Percentiles rank a stretch among this genome's conserved stretches.
phyloP scores from a whole-genome alignment of 2,329 filamentous ascomycete genomes.

The Nigrospora sphaerica region DNA sequence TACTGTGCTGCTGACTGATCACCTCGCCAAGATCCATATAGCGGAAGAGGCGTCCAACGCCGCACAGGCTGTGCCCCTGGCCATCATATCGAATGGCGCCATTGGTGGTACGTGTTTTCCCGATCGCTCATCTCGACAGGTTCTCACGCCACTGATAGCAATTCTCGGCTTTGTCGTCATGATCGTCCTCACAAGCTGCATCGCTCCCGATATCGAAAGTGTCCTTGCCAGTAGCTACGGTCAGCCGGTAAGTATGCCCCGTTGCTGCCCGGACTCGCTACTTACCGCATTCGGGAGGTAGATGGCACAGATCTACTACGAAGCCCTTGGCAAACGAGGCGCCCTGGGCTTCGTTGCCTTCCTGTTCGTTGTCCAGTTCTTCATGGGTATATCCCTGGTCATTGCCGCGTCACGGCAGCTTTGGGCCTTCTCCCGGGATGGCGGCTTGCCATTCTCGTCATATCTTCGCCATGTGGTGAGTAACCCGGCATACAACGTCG shows the following conservation, averaged over 20 bases:
- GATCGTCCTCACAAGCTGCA: background rate
- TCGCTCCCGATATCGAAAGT: background rate
- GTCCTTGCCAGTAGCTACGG: background rate
- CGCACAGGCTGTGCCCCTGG: background rate
- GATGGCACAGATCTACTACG: slow-evolving; percentile 2
- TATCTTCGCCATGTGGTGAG: background rate
- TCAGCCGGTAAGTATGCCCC: background rate
- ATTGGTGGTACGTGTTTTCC: too few relatives aligned
- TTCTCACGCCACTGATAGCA: too few relatives aligned
- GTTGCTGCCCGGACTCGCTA: background rate
- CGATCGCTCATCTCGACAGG: too few relatives aligned
- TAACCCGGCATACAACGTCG: background rate
- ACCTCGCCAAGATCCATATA: background rate
- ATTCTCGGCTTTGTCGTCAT: background rate
- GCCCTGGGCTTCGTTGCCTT: background rate
- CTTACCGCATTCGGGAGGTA: background rate
- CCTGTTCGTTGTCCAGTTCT: slow-evolving; percentile 1
- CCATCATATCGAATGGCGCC: background rate
- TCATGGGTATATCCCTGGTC: background rate
- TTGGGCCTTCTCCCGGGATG: background rate
- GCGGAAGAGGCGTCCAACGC: background rate
- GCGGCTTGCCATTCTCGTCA: background rate
- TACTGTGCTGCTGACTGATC: too few relatives aligned
- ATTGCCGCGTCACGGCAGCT: background rate
- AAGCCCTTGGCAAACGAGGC: background rate